These are phyloP conservation scores for Hypoxylon intermedium DNA, from an alignment of 495 filamentous ascomycete species.

Conservation along the genomic window DNA sequence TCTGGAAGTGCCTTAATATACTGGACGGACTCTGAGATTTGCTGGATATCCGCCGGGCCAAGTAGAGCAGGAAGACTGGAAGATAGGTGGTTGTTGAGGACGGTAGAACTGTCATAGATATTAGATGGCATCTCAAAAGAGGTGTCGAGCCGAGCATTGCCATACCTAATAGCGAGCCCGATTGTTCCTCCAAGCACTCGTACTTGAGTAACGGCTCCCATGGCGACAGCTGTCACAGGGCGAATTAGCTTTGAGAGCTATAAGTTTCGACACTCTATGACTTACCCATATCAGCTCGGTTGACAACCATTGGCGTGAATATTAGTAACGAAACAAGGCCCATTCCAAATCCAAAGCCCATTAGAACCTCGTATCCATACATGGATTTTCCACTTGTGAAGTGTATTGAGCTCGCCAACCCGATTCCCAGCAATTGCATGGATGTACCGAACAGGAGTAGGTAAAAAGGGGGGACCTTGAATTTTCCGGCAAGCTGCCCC, in stretches of 20 bases:
- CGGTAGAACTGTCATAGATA: slow-evolving; percentile 13
- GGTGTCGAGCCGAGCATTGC: not conserved
- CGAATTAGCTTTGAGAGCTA: not conserved
- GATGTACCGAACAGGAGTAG: slow-evolving; percentile 50
- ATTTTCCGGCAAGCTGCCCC: slow-evolving; percentile 42
- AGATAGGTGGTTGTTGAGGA: slow-evolving; percentile 30
- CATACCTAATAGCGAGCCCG: slow-evolving; percentile 42
- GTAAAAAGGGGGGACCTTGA: slow-evolving; percentile 53
- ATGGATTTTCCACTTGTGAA: slow-evolving; percentile 40
- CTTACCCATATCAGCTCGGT: slow-evolving; percentile 53
- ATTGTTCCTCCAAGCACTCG: slow-evolving; percentile 60
- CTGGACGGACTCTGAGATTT: slow-evolving; percentile 25
- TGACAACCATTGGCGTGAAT: slow-evolving; percentile 50
- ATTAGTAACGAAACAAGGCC: slow-evolving; percentile 49
- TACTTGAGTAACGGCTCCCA: slow-evolving; percentile 56
- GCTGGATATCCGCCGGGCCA: slow-evolving; percentile 10
- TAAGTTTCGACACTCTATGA: not conserved
- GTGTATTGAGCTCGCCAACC: slow-evolving; percentile 50
- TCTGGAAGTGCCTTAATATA: slow-evolving; percentile 21
- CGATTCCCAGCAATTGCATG: slow-evolving; percentile 55
- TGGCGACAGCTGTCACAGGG: slow-evolving; percentile 46
- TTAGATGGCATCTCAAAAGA: not conserved
- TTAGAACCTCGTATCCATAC: slow-evolving; percentile 56
- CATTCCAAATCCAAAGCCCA: slow-evolving; percentile 56
- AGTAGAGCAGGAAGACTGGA: slow-evolving; percentile 16